phyloP scores from a whole-genome alignment of 257 asterid genomes.

The Solanum chiquidenum region DNA sequence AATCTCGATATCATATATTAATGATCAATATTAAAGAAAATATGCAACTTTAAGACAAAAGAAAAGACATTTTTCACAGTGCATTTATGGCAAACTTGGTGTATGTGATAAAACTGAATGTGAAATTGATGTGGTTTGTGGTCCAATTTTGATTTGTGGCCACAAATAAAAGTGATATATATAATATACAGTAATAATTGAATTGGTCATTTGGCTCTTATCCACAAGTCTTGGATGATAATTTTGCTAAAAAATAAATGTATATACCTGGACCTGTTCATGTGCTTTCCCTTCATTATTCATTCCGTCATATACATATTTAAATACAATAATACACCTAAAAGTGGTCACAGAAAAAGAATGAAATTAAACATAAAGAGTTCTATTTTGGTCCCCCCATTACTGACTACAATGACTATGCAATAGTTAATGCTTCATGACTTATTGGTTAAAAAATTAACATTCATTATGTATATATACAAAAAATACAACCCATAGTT shows the following conservation, averaged over 20 bases:
- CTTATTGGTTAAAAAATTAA: no score
- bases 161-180: neutral
- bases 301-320: neutral
- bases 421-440: neutral
- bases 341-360: neutral
- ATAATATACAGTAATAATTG: neutral
- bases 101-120: neutral
- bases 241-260: neutral
- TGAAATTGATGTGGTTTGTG: neutral
- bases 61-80: neutral
- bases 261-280: neutral
- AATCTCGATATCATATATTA: neutral
- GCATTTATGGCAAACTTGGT: constrained; percentile 3
- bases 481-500: neutral
- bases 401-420: neutral
- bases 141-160: neutral
- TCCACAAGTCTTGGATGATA: neutral
- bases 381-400: neutral
- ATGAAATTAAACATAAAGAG: neutral
- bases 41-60: neutral
- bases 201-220: neutral
- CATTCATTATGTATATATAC: neutral
- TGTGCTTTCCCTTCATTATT: neutral
- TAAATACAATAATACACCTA: neutral
- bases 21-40: neutral